Evolutionary conservation across 495 filamentous ascomycete genomes (phyloP).

Genomic region (Glonium stellatum): DNA sequence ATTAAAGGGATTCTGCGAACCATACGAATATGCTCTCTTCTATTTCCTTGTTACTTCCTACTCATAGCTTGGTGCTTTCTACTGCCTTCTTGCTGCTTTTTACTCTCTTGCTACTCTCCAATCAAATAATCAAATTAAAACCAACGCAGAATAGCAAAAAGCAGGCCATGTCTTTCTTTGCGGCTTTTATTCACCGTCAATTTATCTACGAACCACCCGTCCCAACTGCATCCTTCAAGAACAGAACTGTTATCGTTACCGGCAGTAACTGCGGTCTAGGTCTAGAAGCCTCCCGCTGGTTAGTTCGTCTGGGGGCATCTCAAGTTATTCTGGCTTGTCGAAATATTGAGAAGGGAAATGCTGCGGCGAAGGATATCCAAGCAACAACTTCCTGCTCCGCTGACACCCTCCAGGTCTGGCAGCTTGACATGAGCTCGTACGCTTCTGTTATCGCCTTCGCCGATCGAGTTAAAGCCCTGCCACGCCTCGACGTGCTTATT

Average conservation of each 20-base stretch:
- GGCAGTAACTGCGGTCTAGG: constrained; percentile 18
- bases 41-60: too few relatives aligned
- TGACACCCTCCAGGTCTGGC: constrained; percentile 23
- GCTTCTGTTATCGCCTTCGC: constrained; percentile 26
- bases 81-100: too few relatives aligned
- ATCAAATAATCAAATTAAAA: too few relatives aligned
- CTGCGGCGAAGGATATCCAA: constrained; percentile 14
- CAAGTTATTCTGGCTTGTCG: constrained; percentile 30
- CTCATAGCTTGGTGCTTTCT: too few relatives aligned
- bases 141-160: too few relatives aligned
- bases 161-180: constrained; percentile 21
- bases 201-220: not conserved
- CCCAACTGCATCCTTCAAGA: not conserved
- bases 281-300: constrained; percentile 24
- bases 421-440: constrained; percentile 26
- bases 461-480: constrained; percentile 10
- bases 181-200: not conserved
- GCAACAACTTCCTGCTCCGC: not conserved
- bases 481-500: constrained; percentile 23
- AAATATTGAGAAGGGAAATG: constrained; percentile 22
- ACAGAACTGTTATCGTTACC: constrained; percentile 12
- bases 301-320: constrained; percentile 12
- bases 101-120: too few relatives aligned
- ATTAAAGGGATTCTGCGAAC: too few relatives aligned
- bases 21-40: too few relatives aligned